Base-by-base conservation (phyloP, 1,284 basidiomycete genomes). In the Bondarzewia mesenterica region DNA sequence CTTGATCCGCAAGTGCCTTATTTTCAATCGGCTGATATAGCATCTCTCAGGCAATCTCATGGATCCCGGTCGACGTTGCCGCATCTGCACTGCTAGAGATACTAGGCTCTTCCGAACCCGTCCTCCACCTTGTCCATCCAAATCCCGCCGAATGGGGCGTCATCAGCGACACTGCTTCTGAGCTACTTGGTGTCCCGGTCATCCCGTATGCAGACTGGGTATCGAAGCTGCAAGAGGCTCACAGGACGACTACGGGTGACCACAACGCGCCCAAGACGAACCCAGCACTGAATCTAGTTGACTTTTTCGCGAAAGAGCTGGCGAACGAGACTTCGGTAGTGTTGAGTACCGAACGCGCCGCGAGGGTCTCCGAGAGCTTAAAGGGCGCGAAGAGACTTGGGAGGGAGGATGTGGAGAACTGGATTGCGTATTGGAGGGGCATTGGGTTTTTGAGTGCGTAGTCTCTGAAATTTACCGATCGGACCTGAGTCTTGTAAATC, bases 11-110 rank as follows among this genome's bases (percentile, higher is more conserved):
- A n/a, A 6, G 16, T 44, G 21, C 3, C 7, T 10, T 27, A 15
- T 23, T 26, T 35, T 46, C 43, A 25, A 39, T 54, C 59, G 51
- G 48, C 29, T 44, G 0, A 48, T 60, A 12, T 47, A 54, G 35
- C 32, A 35, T 35, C 35, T 46, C 44, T 7, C 32, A 45, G 44
- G 16, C 7, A 16, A 18, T 45, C 16, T 36, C 44, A 8, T 45
- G 44, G 44, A 22, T 45, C 25, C 44, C 27, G n/a, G n/a, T n/a
- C n/a, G n/a, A n/a, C n/a, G n/a, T n/a, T n/a, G n/a, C n/a, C n/a
- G n/a, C n/a, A n/a, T n/a, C n/a, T n/a, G n/a, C n/a, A n/a, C n/a
- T n/a, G n/a, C n/a, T n/a, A n/a, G n/a, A n/a, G n/a, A n/a, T n/a
- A n/a, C n/a, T n/a, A n/a, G n/a, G n/a, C n/a, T n/a, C n/a, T n/a